Base-by-base conservation (phyloP, 352 stramenopile species). In the Halophytophthora batemanensis region DNA sequence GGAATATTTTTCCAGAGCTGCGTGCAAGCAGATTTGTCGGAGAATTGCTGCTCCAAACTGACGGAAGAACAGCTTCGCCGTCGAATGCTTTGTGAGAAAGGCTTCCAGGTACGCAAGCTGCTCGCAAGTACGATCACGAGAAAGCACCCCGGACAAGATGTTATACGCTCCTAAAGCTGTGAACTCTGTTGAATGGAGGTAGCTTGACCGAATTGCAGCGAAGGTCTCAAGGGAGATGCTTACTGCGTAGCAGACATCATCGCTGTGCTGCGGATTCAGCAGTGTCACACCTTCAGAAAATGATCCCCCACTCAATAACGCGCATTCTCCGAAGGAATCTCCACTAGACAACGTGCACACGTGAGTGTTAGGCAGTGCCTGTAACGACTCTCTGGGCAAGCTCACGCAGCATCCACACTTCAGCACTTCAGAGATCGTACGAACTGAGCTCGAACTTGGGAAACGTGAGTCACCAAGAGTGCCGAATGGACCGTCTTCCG, bases 51-150 rank as follows among this genome's bases (percentile, higher is more conserved):
- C 36, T 18, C 69, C 66, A 2, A 83, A 41, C 22, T 78, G 69
- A 2, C 43, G 43, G 49, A 83, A 81, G 19, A 83, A 78, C 4
- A 74, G 36, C 19, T 49, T 68, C 3, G 69, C 64, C 47, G 50
- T 55, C 15, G 55, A 67, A 23, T 51, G 44, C 10, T 46, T 53
- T 17, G 51, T 56, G 39, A 83, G 31, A 43, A 66, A 83, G n/a
- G 23, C 50, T 37, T 37, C 57, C 2, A 78, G 17, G 40, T 69
- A 77, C 0, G 36, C 21, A 3, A 83, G 15, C 38, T 83, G 66
- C 41, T 78, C 69, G 11, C 74, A 67, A 2, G 64, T 77, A 7
- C 72, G 72, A 41, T 83, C 69, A 56, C 60, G 72, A 41, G 69
- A 66, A 13, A 64, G 45, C 3, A 56, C 56, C n/a, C 46, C 37